phyloP scores from a whole-genome alignment of 1,139 yeast genomes.

The Kurtzmaniella quercitrusa region DNA sequence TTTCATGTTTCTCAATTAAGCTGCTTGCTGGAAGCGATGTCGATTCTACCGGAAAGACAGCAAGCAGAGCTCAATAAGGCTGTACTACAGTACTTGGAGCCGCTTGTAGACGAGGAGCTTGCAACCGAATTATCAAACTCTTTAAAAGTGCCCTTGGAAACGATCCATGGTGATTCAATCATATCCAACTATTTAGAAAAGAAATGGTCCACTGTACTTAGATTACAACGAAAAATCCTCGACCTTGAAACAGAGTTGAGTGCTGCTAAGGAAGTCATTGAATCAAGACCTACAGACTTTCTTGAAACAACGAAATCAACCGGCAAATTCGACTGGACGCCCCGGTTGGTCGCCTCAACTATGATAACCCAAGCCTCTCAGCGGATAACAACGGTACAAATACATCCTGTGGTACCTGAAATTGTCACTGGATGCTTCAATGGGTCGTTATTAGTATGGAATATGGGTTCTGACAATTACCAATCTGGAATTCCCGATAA shows the following conservation, averaged over 20 bases:
- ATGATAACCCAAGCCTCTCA: constrained; percentile 53
- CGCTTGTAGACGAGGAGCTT: constrained; percentile 16
- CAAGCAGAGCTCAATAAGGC: constrained; percentile 52
- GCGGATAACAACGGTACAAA: constrained; percentile 57
- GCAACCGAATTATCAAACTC: constrained; percentile 11
- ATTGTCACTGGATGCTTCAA: constrained; percentile 69
- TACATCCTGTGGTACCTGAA: constrained; percentile 71
- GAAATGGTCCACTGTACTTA: constrained; percentile 84
- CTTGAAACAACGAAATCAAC: not conserved
- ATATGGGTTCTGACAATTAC: constrained; percentile 43
- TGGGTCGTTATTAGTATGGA: constrained; percentile 76
- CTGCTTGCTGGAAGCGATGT: constrained; percentile 1
- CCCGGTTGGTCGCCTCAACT: constrained; percentile 47
- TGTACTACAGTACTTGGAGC: constrained; percentile 49
- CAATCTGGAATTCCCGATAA: constrained; percentile 60
- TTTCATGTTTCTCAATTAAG: not conserved
- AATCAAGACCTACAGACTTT: constrained; percentile 17
- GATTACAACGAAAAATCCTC: constrained; percentile 71
- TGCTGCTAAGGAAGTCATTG: constrained; percentile 40
- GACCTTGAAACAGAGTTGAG: constrained; percentile 48
- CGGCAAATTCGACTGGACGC: constrained; percentile 65
- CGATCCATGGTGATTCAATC: constrained; percentile 14
- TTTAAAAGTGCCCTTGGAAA: constrained; percentile 13
- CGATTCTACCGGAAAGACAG: constrained; percentile 47
- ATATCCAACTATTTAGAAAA: constrained; percentile 62